phyloP scores from a whole-genome alignment of 371 early-diverging fungal species.

The Zopfochytrium polystomum region DNA sequence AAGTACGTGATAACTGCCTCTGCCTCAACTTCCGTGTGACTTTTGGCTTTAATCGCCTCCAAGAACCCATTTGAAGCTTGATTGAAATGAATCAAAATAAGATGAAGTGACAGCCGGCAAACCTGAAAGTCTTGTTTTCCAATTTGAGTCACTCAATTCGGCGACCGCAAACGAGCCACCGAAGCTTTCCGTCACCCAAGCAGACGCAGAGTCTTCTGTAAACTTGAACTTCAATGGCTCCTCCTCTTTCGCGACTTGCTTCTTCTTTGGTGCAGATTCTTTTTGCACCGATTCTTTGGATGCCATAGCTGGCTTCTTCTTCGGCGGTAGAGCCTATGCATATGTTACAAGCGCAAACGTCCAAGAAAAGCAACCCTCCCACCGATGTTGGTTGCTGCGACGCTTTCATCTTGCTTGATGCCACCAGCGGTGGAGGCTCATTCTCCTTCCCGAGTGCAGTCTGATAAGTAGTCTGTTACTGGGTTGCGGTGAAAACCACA shows the following conservation, averaged over 20 bases:
- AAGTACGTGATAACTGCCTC: slow-evolving; percentile 81
- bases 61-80: slow-evolving; percentile 73
- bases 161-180: slow-evolving; percentile 4
- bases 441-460: too few relatives aligned
- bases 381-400: too few relatives aligned
- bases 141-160: slow-evolving; percentile 66
- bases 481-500: too few relatives aligned
- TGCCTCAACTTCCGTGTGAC: slow-evolving; percentile 62
- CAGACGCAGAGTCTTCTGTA: slow-evolving; percentile 50
- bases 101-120: too few relatives aligned
- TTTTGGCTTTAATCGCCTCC: slow-evolving; percentile 50
- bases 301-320: too few relatives aligned
- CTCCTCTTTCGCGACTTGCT: slow-evolving; percentile 52
- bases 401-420: too few relatives aligned
- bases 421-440: too few relatives aligned
- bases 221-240: slow-evolving; percentile 68
- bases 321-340: too few relatives aligned
- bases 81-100: too few relatives aligned
- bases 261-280: slow-evolving; percentile 41
- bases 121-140: slow-evolving; percentile 85
- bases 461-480: too few relatives aligned
- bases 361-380: too few relatives aligned
- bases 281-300: too few relatives aligned
- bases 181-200: slow-evolving; percentile 46
- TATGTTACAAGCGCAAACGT: neutral